These are phyloP conservation scores for Picea sitchensis DNA, from an alignment of 75 land plant genomes.

Conservation along the genomic window DNA sequence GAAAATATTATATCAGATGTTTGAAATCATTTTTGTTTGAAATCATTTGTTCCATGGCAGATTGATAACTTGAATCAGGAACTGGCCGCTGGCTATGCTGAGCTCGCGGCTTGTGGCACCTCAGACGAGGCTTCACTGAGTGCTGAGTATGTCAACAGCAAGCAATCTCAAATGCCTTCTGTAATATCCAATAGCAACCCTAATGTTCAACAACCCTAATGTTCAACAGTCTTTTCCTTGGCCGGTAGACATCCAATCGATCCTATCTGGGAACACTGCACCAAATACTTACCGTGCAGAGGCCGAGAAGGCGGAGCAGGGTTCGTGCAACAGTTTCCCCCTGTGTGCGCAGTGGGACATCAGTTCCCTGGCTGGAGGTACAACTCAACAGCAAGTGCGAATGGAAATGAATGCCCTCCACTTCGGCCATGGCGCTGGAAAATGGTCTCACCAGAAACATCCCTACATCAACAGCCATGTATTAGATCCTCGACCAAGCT, in stretches of 20 bases:
- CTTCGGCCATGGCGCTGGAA: too few relatives aligned
- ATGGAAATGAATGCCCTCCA: too few relatives aligned
- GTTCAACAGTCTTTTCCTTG: neutral
- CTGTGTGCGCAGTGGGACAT: neutral
- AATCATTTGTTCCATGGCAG: neutral
- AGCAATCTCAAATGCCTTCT: too few relatives aligned
- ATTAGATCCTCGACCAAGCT: neutral
- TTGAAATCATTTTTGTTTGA: too few relatives aligned
- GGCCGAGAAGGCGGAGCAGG: too few relatives aligned
- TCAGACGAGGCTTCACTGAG: too few relatives aligned
- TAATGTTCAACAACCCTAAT: neutral
- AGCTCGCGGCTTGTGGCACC: neutral
- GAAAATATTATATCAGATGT: neutral
- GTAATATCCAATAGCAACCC: too few relatives aligned
- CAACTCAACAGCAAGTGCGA: neutral
- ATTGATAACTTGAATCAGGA: neutral
- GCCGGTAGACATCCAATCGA: neutral
- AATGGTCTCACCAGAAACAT: neutral
- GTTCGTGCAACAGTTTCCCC: neutral
- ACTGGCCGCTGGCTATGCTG: neutral
- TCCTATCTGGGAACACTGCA: too few relatives aligned
- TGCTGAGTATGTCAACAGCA: too few relatives aligned
- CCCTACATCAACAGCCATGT: neutral
- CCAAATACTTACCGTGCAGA: too few relatives aligned
- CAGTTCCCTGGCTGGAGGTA: too few relatives aligned